A percentile compares a stretch with the other conserved stretches of the same genome.
These are phyloP conservation scores for Phalaenopsis equestris DNA, from an alignment of 106 monocot species.

Conservation along the genomic window DNA sequence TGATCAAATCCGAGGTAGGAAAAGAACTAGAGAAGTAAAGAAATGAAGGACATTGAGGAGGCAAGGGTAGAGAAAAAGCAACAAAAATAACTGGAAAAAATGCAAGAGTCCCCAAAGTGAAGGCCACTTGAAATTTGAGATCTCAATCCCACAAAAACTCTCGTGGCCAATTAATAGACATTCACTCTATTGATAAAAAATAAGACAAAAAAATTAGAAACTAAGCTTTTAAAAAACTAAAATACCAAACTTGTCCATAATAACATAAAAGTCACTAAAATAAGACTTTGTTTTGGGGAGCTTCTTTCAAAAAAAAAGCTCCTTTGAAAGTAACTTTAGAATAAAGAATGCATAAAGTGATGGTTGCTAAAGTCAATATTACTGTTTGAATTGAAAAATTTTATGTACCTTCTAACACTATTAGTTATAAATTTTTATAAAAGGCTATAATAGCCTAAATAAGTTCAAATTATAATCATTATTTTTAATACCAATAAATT, in stretches of 20 bases:
- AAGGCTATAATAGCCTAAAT: too few species aligned
- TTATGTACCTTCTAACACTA: too few species aligned
- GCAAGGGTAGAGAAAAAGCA: neutral
- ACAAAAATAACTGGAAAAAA: neutral
- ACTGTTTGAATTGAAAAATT: too few species aligned
- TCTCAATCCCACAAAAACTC: neutral
- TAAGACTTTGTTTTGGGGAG: too few species aligned
- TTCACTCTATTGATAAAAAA: neutral
- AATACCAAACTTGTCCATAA: neutral
- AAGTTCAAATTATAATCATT: too few species aligned
- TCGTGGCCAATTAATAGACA: neutral
- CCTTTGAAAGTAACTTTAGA: too few species aligned
- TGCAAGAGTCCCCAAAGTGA: neutral
- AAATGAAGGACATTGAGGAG: neutral
- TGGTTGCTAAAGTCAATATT: too few species aligned
- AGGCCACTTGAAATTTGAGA: neutral
- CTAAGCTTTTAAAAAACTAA: neutral
- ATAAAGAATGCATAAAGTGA: too few species aligned
- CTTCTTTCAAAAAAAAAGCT: too few species aligned
- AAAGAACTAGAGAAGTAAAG: neutral
- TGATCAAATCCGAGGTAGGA: neutral
- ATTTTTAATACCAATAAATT: too few species aligned
- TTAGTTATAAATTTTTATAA: too few species aligned
- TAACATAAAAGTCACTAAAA: too few species aligned
- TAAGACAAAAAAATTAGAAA: neutral